phyloP scores from a whole-genome alignment of 345 rosid genomes.

The Raphanus sativus region DNA sequence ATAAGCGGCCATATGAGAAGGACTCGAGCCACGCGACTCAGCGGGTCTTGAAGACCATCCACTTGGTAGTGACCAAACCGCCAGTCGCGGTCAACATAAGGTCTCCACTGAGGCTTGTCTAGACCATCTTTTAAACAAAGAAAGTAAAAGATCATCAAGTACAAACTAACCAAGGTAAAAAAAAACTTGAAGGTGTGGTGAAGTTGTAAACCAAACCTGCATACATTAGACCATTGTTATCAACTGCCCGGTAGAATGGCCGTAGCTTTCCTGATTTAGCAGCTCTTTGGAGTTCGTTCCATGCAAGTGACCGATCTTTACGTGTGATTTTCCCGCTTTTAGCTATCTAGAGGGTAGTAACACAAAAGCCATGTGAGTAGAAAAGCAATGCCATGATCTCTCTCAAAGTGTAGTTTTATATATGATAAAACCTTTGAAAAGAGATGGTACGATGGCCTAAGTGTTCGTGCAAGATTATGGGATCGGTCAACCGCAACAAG shows the following conservation, averaged over 20 bases:
- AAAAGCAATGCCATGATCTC: slow-evolving; percentile 14
- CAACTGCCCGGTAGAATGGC: slow-evolving; percentile 75
- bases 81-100: slow-evolving; percentile 71
- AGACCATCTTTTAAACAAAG: slow-evolving; percentile 63
- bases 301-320: slow-evolving; percentile 61
- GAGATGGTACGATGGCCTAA: slow-evolving; percentile 79
- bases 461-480: slow-evolving; percentile 63
- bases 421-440: slow-evolving; percentile 63
- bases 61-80: slow-evolving; percentile 92
- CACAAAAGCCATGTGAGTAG: slow-evolving; percentile 19
- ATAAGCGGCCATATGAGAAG: slow-evolving; percentile 50
- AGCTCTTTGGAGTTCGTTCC: slow-evolving; percentile 71
- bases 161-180: not conserved
- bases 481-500: slow-evolving; percentile 82
- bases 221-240: slow-evolving; percentile 78
- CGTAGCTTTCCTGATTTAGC: slow-evolving; percentile 59
- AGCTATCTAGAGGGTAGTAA: slow-evolving; percentile 52
- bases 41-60: slow-evolving; percentile 95
- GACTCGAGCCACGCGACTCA: slow-evolving; percentile 58
- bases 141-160: slow-evolving; percentile 4
- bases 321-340: slow-evolving; percentile 65
- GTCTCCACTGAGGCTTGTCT: slow-evolving; percentile 64
- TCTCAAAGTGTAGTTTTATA: not conserved
- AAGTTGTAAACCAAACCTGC: slow-evolving; percentile 61
- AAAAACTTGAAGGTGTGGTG: not conserved